Base-by-base conservation (phyloP, 2,329 filamentous ascomycete species). In the Xylaria hypoxylon region DNA sequence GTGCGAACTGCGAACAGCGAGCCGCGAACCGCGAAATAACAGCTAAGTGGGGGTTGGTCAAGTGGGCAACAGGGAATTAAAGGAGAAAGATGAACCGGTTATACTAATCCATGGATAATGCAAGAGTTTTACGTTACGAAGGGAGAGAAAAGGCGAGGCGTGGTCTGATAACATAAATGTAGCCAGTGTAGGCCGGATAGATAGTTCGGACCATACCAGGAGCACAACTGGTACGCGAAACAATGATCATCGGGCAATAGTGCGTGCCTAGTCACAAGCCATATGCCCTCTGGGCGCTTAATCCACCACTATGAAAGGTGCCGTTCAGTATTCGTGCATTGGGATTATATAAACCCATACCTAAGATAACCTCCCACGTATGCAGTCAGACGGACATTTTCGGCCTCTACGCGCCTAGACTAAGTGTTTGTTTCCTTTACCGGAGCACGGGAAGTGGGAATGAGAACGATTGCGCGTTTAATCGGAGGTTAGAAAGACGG, bases 301-400 rank as follows among this genome's bases (percentile, higher is more conserved):
- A 35, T n/a, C 8, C 31, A 52, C 47, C 10, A 15, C 17, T 11
- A 13, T 38, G 35, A 38, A 38, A 38, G 35, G 35, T 4, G 2
- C 35, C 35, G 5, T 38, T 38, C 35, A 38, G 28, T 13, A 13
- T 31, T 53, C 19, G 33, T 40, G 33, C 51, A 40, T 53, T 17
- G 51, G 15, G 35, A 11, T 44, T 33, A 11, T 38, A 38, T 38
- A 38, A 15, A 13, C 15, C 35, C 35, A 10, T 15, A 13, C 35
- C 13, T 15, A 4, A 13, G 11, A 11, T 38, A 38, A 38, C 35
- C 35, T 38, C 35, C 35, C 15, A 38, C 5, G 35, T 15, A 53
- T 53, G 33, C 33, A 53, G 51, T 53, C 51, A 53, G 33, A 53
- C 33, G 51, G 51, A n/a, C 33, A 40, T 53, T 26, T 15, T 53